phyloP scores from a whole-genome alignment of 2,329 filamentous ascomycete species.

The Colletotrichum chrysophilum region DNA sequence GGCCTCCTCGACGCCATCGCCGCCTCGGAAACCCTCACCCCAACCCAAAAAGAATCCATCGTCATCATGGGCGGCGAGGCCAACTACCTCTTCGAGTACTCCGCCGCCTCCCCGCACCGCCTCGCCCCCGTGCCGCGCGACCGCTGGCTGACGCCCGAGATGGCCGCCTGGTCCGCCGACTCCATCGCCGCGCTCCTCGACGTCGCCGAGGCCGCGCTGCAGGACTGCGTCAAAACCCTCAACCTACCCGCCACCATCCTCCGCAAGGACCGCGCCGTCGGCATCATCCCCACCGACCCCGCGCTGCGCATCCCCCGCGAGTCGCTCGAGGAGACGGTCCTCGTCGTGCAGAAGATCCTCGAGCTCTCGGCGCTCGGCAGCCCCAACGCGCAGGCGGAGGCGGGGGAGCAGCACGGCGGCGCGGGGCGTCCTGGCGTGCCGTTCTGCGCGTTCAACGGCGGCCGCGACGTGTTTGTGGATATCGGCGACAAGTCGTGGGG shows the following conservation, averaged over 20 bases:
- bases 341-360: conserved; percentile 91
- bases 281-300: conserved; percentile 71
- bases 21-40: conserved; percentile 61
- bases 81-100: conserved; percentile 91
- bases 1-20: conserved; percentile 85
- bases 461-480: conserved; percentile 97
- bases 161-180: conserved; percentile 76
- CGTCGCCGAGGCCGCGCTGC: conserved; percentile 83
- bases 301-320: conserved; percentile 79
- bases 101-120: conserved; percentile 66
- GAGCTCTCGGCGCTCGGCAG: conserved; percentile 70
- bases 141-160: conserved; percentile 79
- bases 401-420: neutral
- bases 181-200: conserved; percentile 85
- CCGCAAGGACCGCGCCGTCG: conserved; percentile 87
- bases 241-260: conserved; percentile 80
- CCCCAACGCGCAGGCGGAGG: conserved; percentile 29
- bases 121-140: conserved; percentile 70
- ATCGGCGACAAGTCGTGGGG: conserved; percentile 99
- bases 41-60: conserved; percentile 75
- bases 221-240: conserved; percentile 81
- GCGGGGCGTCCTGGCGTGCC: conserved; percentile 58
- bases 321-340: conserved; percentile 91
- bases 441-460: conserved; percentile 98
- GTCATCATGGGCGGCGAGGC: conserved; percentile 95